Evolutionary conservation across 371 early-diverging fungal genomes (phyloP).

Genomic region (Capniomyces stellatus): DNA sequence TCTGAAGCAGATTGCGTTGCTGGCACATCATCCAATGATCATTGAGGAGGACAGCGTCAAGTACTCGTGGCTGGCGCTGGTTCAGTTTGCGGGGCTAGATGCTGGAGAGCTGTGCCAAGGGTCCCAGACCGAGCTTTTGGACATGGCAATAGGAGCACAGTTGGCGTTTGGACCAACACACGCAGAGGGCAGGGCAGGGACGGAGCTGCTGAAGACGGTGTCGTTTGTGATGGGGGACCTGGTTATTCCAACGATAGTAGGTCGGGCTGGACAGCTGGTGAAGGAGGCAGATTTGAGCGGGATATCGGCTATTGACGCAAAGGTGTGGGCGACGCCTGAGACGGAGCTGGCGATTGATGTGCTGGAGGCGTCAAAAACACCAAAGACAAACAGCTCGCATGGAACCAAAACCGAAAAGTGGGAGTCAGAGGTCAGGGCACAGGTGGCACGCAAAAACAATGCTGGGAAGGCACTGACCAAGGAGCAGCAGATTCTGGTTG

Average conservation of each 20-base stretch:
- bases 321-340: slow-evolving; percentile 19
- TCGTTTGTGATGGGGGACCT: slow-evolving; percentile 14
- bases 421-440: slow-evolving; percentile 66
- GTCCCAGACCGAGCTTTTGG: slow-evolving; percentile 21
- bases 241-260: slow-evolving; percentile 11
- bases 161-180: neutral
- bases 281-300: slow-evolving; percentile 6
- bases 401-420: slow-evolving; percentile 56
- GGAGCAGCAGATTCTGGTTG: slow-evolving; percentile 62
- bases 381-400: no score
- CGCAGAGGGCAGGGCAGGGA: slow-evolving; percentile 2
- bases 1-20: no score
- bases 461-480: slow-evolving; percentile 35
- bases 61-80: slow-evolving; percentile 69
- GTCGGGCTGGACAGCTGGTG: slow-evolving; percentile 7
- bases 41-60: slow-evolving; percentile 30
- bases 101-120: slow-evolving; percentile 41
- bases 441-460: slow-evolving; percentile 48
- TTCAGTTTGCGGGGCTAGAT: slow-evolving; percentile 51
- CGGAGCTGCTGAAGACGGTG: slow-evolving; percentile 12
- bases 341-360: slow-evolving; percentile 19
- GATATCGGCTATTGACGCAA: slow-evolving; percentile 9
- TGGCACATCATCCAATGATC: slow-evolving; percentile 56
- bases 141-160: slow-evolving; percentile 9
- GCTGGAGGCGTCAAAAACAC: slow-evolving; percentile 2